Conservation (phyloP, 257 asterid genomes). For the Solanum pinnatisectum region DNA sequence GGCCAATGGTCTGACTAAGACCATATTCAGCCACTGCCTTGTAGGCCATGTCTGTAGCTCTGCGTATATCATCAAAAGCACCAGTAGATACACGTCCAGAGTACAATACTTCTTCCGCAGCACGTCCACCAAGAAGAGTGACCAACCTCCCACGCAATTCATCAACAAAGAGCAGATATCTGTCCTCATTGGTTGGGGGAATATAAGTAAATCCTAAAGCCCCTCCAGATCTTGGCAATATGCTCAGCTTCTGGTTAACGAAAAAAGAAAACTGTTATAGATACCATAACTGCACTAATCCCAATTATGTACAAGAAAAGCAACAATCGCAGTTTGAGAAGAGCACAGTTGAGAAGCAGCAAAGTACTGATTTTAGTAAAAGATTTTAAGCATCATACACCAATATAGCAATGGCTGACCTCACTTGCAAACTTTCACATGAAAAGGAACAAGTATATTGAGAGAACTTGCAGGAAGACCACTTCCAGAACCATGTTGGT, state of each 20-base stretch:
- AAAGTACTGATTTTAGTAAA: neutral
- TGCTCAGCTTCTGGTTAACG: conserved; percentile 81
- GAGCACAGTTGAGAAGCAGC: neutral
- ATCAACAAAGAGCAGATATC: conserved; percentile 91
- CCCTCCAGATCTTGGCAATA: conserved; percentile 97
- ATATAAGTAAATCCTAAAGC: conserved; percentile 91
- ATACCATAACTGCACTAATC: neutral
- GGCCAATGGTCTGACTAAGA: conserved; percentile 77
- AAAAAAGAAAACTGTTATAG: neutral
- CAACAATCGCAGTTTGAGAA: neutral
- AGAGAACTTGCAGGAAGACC: neutral
- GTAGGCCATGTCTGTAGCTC: conserved; percentile 99
- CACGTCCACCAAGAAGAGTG: conserved; percentile 99
- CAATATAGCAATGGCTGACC: neutral
- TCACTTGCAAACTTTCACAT: neutral
- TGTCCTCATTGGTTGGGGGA: conserved; percentile 86
- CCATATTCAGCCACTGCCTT: conserved; percentile 99
- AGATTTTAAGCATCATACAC: neutral
- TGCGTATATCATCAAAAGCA: conserved; percentile 91
- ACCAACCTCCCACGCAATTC: conserved; percentile 97
- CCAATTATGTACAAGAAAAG: neutral
- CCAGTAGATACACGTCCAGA: conserved; percentile 99
- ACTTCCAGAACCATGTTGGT: neutral
- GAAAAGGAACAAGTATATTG: neutral
- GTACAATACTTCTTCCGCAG: conserved; percentile 90